A percentile compares a stretch with the other conserved stretches of the same genome.
Conservation (phyloP, 2,329 filamentous ascomycete species). For the Pseudocercospora fuligena region DNA sequence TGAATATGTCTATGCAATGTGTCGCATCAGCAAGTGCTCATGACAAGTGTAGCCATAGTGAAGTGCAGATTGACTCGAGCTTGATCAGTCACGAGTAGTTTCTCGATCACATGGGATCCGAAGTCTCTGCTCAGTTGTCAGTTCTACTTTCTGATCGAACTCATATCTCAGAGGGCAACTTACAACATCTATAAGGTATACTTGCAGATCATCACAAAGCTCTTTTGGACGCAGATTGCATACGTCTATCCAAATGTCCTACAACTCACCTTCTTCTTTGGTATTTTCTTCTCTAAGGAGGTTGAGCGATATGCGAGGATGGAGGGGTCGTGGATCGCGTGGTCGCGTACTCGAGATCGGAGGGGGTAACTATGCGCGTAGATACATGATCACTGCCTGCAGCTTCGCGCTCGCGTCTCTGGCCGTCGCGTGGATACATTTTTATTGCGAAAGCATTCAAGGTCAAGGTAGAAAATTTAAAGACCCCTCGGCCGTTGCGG, state of each 20-base stretch:
- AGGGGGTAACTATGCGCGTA: background rate
- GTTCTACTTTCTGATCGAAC: background rate
- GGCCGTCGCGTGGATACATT: background rate
- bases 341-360: background rate
- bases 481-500: background rate
- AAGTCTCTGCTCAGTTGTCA: constrained; percentile 3
- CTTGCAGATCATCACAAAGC: constrained; percentile 9
- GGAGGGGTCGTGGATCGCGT: background rate
- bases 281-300: background rate
- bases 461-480: background rate
- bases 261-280: background rate
- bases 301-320: background rate
- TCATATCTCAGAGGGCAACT: background rate
- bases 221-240: background rate
- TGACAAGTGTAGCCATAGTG: background rate
- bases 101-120: constrained; percentile 12
- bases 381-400: background rate
- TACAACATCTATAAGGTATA: constrained; percentile 13
- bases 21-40: background rate
- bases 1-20: background rate
- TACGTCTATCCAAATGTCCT: background rate
- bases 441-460: background rate
- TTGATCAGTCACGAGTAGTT: constrained; percentile 4
- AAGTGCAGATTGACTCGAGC: background rate
- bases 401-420: background rate